Percentiles rank a stretch among this genome's conserved stretches.
Conservation (phyloP, 129 eudicot genomes). For the Centaurea solstitialis region DNA sequence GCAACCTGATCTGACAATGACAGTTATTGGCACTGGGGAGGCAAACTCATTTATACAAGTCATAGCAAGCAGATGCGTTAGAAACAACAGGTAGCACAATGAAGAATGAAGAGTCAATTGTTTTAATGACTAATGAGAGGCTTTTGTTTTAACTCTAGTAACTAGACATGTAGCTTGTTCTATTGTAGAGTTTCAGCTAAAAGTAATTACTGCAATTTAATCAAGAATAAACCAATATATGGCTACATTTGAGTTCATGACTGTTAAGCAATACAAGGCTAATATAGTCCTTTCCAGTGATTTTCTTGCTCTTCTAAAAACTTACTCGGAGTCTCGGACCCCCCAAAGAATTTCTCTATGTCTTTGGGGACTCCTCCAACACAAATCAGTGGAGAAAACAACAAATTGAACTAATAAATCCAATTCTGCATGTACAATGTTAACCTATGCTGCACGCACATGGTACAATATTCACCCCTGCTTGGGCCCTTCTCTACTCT, state of each 20-base stretch:
- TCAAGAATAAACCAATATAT: background rate
- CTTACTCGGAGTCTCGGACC: too few relatives aligned
- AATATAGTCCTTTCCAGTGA: background rate
- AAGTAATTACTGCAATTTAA: background rate
- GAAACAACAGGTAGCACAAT: background rate
- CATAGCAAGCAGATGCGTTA: background rate
- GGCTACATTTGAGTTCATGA: background rate
- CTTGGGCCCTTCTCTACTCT: background rate
- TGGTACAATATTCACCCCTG: background rate
- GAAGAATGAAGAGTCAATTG: background rate
- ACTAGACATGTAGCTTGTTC: background rate
- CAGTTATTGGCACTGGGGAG: background rate
- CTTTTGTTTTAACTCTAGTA: background rate
- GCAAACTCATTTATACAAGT: background rate
- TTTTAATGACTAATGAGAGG: background rate
- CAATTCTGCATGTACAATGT: background rate
- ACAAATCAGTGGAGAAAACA: background rate
- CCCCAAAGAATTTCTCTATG: background rate
- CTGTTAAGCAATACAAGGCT: background rate
- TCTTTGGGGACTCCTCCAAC: background rate
- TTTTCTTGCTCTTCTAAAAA: background rate
- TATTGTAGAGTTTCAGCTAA: background rate
- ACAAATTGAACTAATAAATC: background rate
- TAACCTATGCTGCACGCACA: slow-evolving; percentile 8
- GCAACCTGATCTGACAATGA: background rate